phyloP scores from a whole-genome alignment of 768 basidiomycete genomes.

The Phlebiopsis gigantea region DNA sequence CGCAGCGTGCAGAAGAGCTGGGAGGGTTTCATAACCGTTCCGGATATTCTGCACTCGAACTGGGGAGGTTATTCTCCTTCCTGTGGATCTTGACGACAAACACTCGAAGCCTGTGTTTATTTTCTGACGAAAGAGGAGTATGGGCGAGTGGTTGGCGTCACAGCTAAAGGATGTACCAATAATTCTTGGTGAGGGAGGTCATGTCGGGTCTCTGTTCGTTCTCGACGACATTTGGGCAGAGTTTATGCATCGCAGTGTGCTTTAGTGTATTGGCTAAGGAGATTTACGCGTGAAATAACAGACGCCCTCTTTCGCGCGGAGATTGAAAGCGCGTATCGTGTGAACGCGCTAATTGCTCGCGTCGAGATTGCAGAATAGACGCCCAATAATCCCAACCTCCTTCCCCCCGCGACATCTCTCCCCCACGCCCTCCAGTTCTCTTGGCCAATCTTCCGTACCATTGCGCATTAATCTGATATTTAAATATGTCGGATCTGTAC shows the following conservation, averaged over 20 bases:
- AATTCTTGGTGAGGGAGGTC: constrained; percentile 42
- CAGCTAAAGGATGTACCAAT: constrained; percentile 40
- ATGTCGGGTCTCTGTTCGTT: constrained; percentile 40
- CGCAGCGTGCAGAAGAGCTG: constrained; percentile 46
- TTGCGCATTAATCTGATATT: constrained; percentile 3
- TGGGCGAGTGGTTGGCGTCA: constrained; percentile 43
- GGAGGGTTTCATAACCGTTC: constrained; percentile 45
- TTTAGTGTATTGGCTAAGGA: not conserved
- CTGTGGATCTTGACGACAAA: constrained; percentile 37
- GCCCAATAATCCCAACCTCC: constrained; percentile 14
- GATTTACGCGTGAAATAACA: not conserved
- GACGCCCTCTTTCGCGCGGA: not conserved
- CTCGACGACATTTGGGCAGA: constrained; percentile 42
- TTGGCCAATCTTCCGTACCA: not conserved
- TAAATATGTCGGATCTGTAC: constrained; percentile 55
- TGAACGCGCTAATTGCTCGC: constrained; percentile 30
- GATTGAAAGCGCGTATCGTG: constrained; percentile 19
- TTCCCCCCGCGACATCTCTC: constrained; percentile 12
- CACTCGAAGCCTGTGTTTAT: constrained; percentile 43
- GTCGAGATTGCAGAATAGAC: constrained; percentile 14
- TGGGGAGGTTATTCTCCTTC: constrained; percentile 45
- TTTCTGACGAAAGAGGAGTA: constrained; percentile 38
- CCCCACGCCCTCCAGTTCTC: constrained; percentile 11
- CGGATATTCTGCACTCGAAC: constrained; percentile 39
- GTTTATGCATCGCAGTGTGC: constrained; percentile 5